Evolutionary conservation across 805 yeast species (phyloP), one percentile per base, ranked within the genome.

Genomic region (Saccharomyces paradoxus): DNA sequence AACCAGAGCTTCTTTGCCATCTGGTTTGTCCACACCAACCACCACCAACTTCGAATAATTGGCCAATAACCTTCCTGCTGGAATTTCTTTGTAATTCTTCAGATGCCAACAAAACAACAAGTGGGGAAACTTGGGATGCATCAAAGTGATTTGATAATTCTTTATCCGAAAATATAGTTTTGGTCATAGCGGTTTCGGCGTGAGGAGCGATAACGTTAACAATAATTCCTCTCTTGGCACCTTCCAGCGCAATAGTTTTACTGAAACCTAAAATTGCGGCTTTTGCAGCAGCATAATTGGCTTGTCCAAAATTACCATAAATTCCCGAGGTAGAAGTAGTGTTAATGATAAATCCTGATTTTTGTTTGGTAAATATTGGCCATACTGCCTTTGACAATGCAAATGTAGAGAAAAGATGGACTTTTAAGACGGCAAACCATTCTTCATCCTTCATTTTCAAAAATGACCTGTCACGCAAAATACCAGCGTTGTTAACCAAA

Each of bases 181-280:
- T 81, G 29, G 99, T 92, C 99, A 92, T 92, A 55, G 95, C 91
- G 48, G 99, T 92, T 67, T 92, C 97, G 29, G 98, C 98, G 70
- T 92, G 97, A 53, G 99, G 99, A 28, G 99, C 98, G 69, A 90
- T 84, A 41, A 83, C 81, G 68, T 91, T 88, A 55, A 83, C 91
- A 64, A 78, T 77, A 62, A 92, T 89, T 67, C 85, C 82, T 65
- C 76, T 69, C 71, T 81, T 89, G 56, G 83, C 83, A 65, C 99
- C 99, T 75, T 92, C 99, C 60, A 88, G 78, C 29, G 98, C 97
- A 59, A 89, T 72, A 47, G 97, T 86, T 71, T 81, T 83, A 46
- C 96, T 80, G 62, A 92, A 80, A 17, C 96, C 96, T 50, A 90
- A 73, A 59, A 92, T 82, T 26, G 89, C 97, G 52, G 87, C 82